A percentile compares a stretch with the other conserved stretches of the same genome.
Conservation (phyloP, 177 flowering plant genomes). For the Tripterygium wilfordii region DNA sequence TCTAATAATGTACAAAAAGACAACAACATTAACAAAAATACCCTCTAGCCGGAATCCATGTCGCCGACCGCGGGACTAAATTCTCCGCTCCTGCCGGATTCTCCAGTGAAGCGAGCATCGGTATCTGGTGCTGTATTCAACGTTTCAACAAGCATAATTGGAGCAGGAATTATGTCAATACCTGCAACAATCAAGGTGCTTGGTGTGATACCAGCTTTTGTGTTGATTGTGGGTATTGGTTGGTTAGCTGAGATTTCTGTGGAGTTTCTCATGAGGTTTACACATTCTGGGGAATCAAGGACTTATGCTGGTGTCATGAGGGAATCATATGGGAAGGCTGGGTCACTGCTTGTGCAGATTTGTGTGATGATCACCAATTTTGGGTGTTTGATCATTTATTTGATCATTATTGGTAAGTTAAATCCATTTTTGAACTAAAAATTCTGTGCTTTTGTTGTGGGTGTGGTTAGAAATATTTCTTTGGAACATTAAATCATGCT, state of each 20-base stretch:
- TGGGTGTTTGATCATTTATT: constrained; percentile 58
- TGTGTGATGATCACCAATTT: constrained; percentile 56
- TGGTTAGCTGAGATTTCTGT: constrained; percentile 56
- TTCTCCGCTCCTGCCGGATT: constrained; percentile 26
- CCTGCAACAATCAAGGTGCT: constrained; percentile 84
- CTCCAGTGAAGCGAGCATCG: constrained; percentile 27
- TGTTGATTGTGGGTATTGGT: constrained; percentile 46
- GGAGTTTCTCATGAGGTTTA: constrained; percentile 61
- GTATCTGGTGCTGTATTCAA: constrained; percentile 77
- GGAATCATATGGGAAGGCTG: constrained; percentile 65
- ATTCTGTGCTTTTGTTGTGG: background rate
- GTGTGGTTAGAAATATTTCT: background rate
- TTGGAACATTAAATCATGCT: no score
- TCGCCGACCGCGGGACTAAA: constrained; percentile 17
- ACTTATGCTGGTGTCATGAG: constrained; percentile 76
- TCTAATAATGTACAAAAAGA: constrained; percentile 5
- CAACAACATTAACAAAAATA: background rate
- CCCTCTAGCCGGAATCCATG: no score
- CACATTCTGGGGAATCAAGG: constrained; percentile 39
- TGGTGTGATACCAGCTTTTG: constrained; percentile 63
- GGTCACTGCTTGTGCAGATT: constrained; percentile 59
- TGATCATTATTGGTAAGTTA: constrained; percentile 53
- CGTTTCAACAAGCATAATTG: constrained; percentile 80
- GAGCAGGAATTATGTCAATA: constrained; percentile 94
- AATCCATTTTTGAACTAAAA: no score